Percentiles rank a stretch among this genome's conserved stretches.
These are phyloP conservation scores for Microthyrium microscopicum DNA, from an alignment of 2,329 filamentous ascomycete genomes.

Conservation along the genomic window DNA sequence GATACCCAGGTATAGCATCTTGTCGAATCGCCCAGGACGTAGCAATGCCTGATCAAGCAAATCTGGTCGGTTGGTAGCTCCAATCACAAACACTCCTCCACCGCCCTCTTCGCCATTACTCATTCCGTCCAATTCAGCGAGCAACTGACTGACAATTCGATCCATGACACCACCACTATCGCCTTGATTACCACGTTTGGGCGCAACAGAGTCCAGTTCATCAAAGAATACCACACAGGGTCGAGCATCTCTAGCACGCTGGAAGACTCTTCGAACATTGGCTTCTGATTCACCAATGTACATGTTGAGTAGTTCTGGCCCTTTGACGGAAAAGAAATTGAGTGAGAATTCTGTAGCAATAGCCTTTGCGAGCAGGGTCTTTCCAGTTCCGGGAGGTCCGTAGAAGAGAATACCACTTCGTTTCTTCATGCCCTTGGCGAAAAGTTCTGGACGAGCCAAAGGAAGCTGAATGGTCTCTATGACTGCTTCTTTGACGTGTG, in stretches of 20 bases:
- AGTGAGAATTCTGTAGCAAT: conserved; percentile 87
- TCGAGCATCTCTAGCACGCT: conserved; percentile 66
- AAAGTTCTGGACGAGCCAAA: conserved; percentile 78
- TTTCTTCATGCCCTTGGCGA: conserved; percentile 97
- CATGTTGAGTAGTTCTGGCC: conserved; percentile 85
- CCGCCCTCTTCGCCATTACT: conserved; percentile 66
- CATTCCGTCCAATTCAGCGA: conserved; percentile 96
- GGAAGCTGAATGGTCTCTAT: conserved; percentile 93
- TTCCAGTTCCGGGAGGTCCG: conserved; percentile 78
- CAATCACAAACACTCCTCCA: conserved; percentile 89
- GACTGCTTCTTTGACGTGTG: conserved; percentile 92
- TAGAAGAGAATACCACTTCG: conserved; percentile 86
- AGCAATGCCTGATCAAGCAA: conserved; percentile 79
- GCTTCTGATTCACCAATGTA: conserved; percentile 91
- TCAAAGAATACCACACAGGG: conserved; percentile 91
- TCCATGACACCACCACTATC: conserved; percentile 98
- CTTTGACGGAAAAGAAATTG: conserved; percentile 90
- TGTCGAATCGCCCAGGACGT: conserved; percentile 84
- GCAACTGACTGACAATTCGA: conserved; percentile 82
- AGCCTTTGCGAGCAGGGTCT: conserved; percentile 82
- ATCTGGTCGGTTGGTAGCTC: conserved; percentile 89
- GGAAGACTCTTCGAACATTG: conserved; percentile 79
- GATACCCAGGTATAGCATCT: conserved; percentile 94
- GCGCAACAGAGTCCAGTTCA: conserved; percentile 82
- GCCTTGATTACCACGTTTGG: conserved; percentile 91